Evolutionary conservation across 495 filamentous ascomycete genomes (phyloP).

Genomic region (Melanomma pulvis-pyrius): DNA sequence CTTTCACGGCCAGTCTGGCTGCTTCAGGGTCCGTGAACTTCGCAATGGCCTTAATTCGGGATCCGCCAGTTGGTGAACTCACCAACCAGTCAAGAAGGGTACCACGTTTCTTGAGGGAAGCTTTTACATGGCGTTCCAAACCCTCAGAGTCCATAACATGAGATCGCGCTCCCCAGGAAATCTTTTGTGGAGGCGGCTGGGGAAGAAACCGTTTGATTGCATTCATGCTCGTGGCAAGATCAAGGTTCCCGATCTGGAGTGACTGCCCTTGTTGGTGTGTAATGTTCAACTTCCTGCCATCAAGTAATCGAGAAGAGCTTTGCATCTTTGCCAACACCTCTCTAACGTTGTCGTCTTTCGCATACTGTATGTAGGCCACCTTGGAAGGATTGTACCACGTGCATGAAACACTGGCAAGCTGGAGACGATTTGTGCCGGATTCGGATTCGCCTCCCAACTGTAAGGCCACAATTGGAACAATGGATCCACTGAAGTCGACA

Average conservation of each 20-base stretch:
- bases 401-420: slow-evolving; percentile 22
- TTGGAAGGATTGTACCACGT: slow-evolving; percentile 26
- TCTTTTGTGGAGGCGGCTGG: slow-evolving; percentile 4
- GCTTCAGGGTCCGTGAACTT: slow-evolving; percentile 28
- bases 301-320: background rate
- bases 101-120: slow-evolving; percentile 6
- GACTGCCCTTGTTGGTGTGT: slow-evolving; percentile 14
- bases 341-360: background rate
- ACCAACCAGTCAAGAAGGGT: slow-evolving; percentile 19
- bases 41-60: slow-evolving; percentile 16
- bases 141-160: slow-evolving; percentile 5
- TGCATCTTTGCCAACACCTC: background rate
- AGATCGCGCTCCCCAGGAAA: slow-evolving; percentile 12
- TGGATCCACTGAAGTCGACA: background rate
- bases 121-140: slow-evolving; percentile 7
- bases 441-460: slow-evolving; percentile 12
- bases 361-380: slow-evolving; percentile 24
- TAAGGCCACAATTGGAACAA: background rate
- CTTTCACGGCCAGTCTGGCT: slow-evolving; percentile 20
- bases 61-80: background rate
- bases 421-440: slow-evolving; percentile 24
- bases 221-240: slow-evolving; percentile 4
- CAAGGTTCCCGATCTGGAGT: slow-evolving; percentile 18
- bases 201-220: slow-evolving; percentile 12
- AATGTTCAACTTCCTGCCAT: slow-evolving; percentile 11